Conservation (phyloP, 208 protist species). For the Trypanosoma rangeli region DNA sequence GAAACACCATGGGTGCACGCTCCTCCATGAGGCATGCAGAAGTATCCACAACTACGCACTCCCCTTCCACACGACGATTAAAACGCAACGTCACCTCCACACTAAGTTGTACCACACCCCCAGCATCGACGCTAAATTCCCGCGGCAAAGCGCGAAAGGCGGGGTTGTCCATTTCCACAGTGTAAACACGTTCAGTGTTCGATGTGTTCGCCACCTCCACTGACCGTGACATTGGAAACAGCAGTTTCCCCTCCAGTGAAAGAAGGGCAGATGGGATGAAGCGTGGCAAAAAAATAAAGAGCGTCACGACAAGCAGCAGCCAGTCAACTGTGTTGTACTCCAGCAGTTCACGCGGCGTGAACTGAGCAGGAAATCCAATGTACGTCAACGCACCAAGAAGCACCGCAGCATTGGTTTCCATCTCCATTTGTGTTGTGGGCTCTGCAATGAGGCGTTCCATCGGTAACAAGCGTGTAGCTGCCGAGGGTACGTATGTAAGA, state of each 20-base stretch:
- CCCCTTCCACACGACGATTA: constrained; percentile 48
- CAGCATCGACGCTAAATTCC: constrained; percentile 68
- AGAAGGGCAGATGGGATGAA: constrained; percentile 70
- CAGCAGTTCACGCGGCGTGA: constrained; percentile 53
- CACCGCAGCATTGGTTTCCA: constrained; percentile 55
- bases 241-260: constrained; percentile 78
- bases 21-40: constrained; percentile 47
- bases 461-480: constrained; percentile 27
- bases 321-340: constrained; percentile 52
- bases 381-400: constrained; percentile 47
- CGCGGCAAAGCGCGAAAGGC: constrained; percentile 52
- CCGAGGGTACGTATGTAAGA: constrained; percentile 69
- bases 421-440: constrained; percentile 35
- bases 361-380: constrained; percentile 43
- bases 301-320: constrained; percentile 73
- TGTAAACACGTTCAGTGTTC: constrained; percentile 56
- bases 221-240: constrained; percentile 62
- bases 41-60: constrained; percentile 69
- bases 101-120: constrained; percentile 38
- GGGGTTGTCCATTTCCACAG: constrained; percentile 62
- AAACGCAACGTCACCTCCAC: constrained; percentile 76
- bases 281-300: constrained; percentile 82
- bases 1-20: constrained; percentile 68
- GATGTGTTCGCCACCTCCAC: constrained; percentile 85
- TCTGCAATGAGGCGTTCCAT: constrained; percentile 31